phyloP scores from a whole-genome alignment of 2,329 filamentous ascomycete species.

The Colletotrichum paranaense region DNA sequence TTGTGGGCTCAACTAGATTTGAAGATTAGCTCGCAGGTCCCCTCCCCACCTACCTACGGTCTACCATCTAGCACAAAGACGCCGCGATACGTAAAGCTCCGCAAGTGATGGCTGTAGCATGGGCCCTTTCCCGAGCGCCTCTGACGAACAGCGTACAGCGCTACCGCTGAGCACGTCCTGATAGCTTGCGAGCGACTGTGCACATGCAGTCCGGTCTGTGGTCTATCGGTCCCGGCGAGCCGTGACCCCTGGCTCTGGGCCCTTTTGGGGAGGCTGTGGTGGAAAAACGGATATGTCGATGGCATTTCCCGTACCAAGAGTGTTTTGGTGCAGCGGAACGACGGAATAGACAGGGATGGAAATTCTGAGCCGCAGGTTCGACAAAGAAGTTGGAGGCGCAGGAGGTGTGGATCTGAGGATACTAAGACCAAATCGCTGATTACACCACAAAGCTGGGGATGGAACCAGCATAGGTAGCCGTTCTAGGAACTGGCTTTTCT shows the following conservation, averaged over 20 bases:
- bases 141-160: background rate
- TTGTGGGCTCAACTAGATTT: background rate
- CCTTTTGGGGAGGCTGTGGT: background rate
- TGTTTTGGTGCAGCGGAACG: background rate
- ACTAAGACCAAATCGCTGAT: background rate
- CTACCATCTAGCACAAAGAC: background rate
- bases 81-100: background rate
- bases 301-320: background rate
- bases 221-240: conserved; percentile 3
- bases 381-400: background rate
- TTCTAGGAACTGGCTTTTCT: background rate
- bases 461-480: background rate
- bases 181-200: background rate
- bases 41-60: background rate
- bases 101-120: background rate
- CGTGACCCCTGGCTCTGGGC: background rate
- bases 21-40: background rate
- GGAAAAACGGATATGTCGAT: background rate
- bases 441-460: background rate
- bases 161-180: conserved; percentile 1
- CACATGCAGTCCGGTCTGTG: conserved; percentile 13
- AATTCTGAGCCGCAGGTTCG: background rate
- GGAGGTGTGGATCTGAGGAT: background rate
- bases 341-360: background rate
- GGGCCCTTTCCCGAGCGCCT: background rate